Base-by-base conservation (phyloP, 441 rosid genomes). In the Adansonia gregorii region DNA sequence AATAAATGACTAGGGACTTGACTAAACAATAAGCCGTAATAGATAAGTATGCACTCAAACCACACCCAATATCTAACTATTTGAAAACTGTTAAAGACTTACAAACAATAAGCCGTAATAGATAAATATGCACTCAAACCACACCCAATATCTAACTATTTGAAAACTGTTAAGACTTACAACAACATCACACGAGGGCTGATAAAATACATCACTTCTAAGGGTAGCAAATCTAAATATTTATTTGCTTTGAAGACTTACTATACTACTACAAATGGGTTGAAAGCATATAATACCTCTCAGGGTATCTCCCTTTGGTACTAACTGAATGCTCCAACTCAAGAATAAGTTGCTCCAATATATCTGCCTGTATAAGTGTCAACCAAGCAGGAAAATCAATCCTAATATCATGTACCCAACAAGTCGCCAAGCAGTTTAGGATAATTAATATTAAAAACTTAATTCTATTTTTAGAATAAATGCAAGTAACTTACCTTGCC, bases 251-350 rank as follows among this genome's bases (percentile, higher is more conserved):
- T 59, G 0, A 72, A 55, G 55, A 70, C 46, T 31, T 4, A 11
- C 39, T 27, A 46, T 43, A 55, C 24, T 24, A 12, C 43, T 20
- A 58, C 45, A 82, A 19, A 75, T 69, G 39, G 48, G 72, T 15
- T 76, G 27, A 66, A 75, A 71, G 76, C 48, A 79, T 69, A 73
- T 55, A 76, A 78, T 83, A 97, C 99, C 98, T 92, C 81, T 94
- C 96, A 22, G 97, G 97, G 78, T 85, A 97, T 78, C 80, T 85
- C 69, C 94, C 97, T 31, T 76, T 86, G n/a, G 70, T 83, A 84
- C 86, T 87, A 72, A 97, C 82, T n/a, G 98, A 93, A 81, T 90
- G 86, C 90, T 94, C 98, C 88, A 97, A 85, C 83, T 92, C 94
- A 67, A 97, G 86, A 87, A 91, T 83, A 78, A 97, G 88, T 77